These are phyloP conservation scores for Ulvella scutata DNA, from an alignment of 139 green algal genomes.

Conservation along the genomic window DNA sequence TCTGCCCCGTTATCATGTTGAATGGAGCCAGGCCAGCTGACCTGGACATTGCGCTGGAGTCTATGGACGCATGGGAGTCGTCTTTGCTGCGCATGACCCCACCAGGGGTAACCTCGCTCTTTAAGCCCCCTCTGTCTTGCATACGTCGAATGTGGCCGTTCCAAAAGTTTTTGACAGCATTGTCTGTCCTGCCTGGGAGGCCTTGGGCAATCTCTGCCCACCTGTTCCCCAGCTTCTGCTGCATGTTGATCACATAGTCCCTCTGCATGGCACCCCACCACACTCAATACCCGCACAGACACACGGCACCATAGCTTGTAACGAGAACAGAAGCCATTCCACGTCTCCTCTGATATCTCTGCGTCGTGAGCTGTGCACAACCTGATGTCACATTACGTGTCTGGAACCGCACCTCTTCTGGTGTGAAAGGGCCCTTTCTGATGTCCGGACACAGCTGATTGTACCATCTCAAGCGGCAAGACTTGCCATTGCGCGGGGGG, in stretches of 20 bases:
- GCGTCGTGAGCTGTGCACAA: too few species aligned
- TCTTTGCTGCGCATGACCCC: background rate
- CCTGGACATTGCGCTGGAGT: background rate
- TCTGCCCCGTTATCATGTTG: background rate
- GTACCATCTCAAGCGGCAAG: conserved; percentile 33
- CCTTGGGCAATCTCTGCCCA: conserved; percentile 63
- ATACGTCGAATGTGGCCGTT: background rate
- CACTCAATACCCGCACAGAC: background rate
- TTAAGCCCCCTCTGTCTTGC: background rate
- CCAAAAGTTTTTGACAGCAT: conserved; percentile 91
- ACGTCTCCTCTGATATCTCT: too few species aligned
- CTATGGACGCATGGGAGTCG: background rate
- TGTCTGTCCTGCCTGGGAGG: conserved; percentile 70
- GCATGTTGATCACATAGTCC: conserved; percentile 23
- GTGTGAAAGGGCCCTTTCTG: conserved; percentile 15
- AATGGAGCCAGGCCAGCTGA: background rate
- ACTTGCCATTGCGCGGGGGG: background rate
- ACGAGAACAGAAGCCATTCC: background rate
- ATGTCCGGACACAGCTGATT: conserved; percentile 60
- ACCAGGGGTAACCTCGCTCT: background rate
- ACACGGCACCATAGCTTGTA: background rate
- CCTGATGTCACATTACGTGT: too few species aligned
- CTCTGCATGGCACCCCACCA: background rate
- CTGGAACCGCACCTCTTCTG: conserved; percentile 9
- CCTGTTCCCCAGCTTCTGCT: conserved; percentile 52